Evolutionary conservation across 371 early-diverging fungal species (phyloP).

Genomic region (Catenaria anguillulae): DNA sequence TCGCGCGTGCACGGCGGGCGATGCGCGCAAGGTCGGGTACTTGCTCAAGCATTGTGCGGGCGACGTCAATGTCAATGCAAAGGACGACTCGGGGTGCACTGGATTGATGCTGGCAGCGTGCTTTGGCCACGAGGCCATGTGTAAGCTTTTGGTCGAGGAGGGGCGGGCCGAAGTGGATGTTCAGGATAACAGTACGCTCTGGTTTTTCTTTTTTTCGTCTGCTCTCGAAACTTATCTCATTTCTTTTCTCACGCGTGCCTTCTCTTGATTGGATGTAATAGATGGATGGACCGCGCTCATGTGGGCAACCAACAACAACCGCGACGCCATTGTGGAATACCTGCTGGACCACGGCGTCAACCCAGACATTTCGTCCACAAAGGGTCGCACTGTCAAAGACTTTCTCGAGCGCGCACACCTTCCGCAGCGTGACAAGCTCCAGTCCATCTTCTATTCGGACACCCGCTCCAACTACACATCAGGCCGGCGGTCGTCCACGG

Average conservation of each 20-base stretch:
- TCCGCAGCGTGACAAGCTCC: slow-evolving; percentile 2
- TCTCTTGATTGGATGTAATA: too few relatives aligned
- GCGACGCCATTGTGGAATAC: slow-evolving; percentile 52
- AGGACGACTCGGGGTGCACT: not conserved
- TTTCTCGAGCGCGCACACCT: slow-evolving; percentile 26
- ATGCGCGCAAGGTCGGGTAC: not conserved
- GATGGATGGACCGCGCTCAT: slow-evolving; percentile 91
- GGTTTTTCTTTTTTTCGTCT: not conserved
- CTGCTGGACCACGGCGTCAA: slow-evolving; percentile 66
- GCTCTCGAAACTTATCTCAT: too few relatives aligned
- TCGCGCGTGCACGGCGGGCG: not conserved
- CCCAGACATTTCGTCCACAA: slow-evolving; percentile 45
- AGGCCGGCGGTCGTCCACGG: not conserved
- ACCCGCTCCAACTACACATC: not conserved
- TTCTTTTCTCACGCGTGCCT: too few relatives aligned
- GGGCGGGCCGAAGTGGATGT: slow-evolving; percentile 59
- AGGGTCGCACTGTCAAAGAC: slow-evolving; percentile 66
- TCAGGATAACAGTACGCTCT: slow-evolving; percentile 53
- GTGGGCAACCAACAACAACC: slow-evolving; percentile 85
- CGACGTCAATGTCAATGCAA: not conserved
- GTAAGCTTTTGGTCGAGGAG: slow-evolving; percentile 43
- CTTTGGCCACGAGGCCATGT: slow-evolving; percentile 62
- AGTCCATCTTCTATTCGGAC: slow-evolving; percentile 1
- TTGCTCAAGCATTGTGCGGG: not conserved
- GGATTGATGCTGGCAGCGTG: slow-evolving; percentile 66